These are phyloP conservation scores for Fusarium domesticum DNA, from an alignment of 2,329 filamentous ascomycete genomes.

Conservation along the genomic window DNA sequence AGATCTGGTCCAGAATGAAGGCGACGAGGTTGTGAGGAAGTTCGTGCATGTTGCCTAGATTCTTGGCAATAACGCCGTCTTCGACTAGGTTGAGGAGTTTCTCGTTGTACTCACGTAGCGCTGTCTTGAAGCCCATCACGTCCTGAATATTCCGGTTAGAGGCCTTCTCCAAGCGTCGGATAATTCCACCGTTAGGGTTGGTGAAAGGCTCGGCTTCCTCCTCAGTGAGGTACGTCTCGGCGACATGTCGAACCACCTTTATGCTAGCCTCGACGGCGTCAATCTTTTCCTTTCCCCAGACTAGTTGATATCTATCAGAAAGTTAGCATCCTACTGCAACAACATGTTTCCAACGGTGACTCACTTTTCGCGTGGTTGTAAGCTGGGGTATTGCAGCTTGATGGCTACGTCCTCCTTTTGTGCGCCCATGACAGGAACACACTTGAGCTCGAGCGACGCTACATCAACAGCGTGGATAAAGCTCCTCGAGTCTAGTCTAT, in stretches of 20 bases:
- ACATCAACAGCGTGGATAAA: conserved; percentile 61
- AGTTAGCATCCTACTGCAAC: conserved; percentile 14
- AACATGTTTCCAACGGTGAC: conserved; percentile 9
- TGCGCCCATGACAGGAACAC: conserved; percentile 49
- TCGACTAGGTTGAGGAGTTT: conserved; percentile 62
- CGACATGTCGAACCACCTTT: conserved; percentile 65
- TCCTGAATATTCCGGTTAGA: conserved; percentile 63
- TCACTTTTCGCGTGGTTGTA: conserved; percentile 65
- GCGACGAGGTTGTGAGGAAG: conserved; percentile 71
- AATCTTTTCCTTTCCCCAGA: conserved; percentile 75
- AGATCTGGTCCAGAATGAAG: conserved; percentile 82
- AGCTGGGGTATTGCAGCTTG: conserved; percentile 80
- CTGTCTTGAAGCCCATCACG: conserved; percentile 65
- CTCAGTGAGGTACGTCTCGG: conserved; percentile 73
- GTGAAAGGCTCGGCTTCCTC: conserved; percentile 65
- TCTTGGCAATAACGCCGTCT: conserved; percentile 68
- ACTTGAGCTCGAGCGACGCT: conserved; percentile 49
- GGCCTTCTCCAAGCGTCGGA: conserved; percentile 73
- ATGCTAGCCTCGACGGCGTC: conserved; percentile 73
- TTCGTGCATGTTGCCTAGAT: conserved; percentile 65
- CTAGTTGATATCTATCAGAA: conserved; percentile 53
- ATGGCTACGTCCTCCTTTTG: conserved; percentile 56
- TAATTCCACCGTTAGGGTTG: conserved; percentile 70
- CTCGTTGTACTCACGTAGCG: conserved; percentile 75
- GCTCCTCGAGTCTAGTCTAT: conserved; percentile 39